Percentiles rank a stretch among this genome's conserved stretches.
phyloP scores from a whole-genome alignment of 805 yeast species.

The Cyberlindnera mrakii region DNA sequence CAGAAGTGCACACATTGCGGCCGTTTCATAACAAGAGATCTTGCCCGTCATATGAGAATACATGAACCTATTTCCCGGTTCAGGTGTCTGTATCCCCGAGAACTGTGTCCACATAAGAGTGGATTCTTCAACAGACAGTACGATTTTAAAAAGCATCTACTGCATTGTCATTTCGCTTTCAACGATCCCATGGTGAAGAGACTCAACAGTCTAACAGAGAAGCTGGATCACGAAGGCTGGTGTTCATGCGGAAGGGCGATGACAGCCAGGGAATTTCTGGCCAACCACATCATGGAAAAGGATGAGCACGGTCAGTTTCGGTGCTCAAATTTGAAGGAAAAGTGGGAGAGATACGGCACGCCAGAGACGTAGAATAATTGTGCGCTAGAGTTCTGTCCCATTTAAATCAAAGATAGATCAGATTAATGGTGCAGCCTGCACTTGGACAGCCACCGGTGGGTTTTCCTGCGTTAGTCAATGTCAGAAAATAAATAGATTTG shows the following conservation, averaged over 20 bases:
- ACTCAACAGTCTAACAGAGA: slow-evolving; percentile 43
- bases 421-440: too few species aligned
- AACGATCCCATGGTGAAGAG: slow-evolving; percentile 33
- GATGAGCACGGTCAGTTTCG: too few species aligned
- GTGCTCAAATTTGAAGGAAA: too few species aligned
- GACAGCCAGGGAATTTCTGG: slow-evolving; percentile 50
- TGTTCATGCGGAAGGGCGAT: slow-evolving; percentile 48
- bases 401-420: too few species aligned
- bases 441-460: too few species aligned
- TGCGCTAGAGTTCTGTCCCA: background rate
- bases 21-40: slow-evolving; percentile 49
- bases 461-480: too few species aligned
- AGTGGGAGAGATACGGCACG: too few species aligned
- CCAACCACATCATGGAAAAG: slow-evolving; percentile 34
- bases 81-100: slow-evolving; percentile 49
- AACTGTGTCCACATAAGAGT: slow-evolving; percentile 49
- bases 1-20: slow-evolving; percentile 30
- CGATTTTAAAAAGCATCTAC: slow-evolving; percentile 59
- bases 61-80: slow-evolving; percentile 54
- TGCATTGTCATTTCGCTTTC: slow-evolving; percentile 53
- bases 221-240: slow-evolving; percentile 42
- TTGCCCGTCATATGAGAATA: slow-evolving; percentile 56
- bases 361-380: background rate
- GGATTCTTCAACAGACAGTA: slow-evolving; percentile 63
- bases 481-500: too few species aligned